Percentiles rank a stretch among this genome's conserved stretches.
Evolutionary conservation across 2,329 filamentous ascomycete species (phyloP).

Genomic region (Biscogniauxia sp.): DNA sequence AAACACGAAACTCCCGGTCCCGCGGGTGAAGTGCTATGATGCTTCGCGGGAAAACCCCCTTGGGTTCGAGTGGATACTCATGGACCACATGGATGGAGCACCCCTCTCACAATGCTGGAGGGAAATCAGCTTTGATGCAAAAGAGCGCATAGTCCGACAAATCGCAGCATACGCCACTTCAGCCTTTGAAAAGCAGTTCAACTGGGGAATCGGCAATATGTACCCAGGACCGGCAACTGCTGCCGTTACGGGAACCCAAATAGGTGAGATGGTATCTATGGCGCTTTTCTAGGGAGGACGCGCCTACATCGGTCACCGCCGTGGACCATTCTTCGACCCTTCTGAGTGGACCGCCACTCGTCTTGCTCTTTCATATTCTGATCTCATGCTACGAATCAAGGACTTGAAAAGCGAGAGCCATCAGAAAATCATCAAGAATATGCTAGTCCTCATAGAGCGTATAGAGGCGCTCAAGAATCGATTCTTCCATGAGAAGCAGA

Average conservation of each 20-base stretch:
- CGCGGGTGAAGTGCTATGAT: conserved; percentile 22
- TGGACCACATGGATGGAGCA: conserved; percentile 26
- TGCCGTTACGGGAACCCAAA: conserved; percentile 1
- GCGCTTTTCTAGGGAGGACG: conserved; percentile 31
- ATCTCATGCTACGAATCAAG: conserved; percentile 18
- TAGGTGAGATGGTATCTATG: conserved; percentile 28
- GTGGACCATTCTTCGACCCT: conserved; percentile 19
- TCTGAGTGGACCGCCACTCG: conserved; percentile 21
- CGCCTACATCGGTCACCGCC: conserved; percentile 10
- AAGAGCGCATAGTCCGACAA: conserved; percentile 30
- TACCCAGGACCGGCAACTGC: conserved; percentile 13
- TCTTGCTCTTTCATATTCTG: conserved; percentile 15
- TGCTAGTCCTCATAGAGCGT: conserved; percentile 18
- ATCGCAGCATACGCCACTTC: conserved; percentile 24
- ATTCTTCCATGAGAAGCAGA: conserved; percentile 7
- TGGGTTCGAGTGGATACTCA: conserved; percentile 34
- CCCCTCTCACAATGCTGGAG: conserved; percentile 29
- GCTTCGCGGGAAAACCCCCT: conserved; percentile 22
- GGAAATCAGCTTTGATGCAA: conserved; percentile 16
- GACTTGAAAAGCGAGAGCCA: conserved; percentile 4
- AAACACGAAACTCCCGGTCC: conserved; percentile 27
- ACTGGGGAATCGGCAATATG: conserved; percentile 29
- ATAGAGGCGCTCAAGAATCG: conserved; percentile 19
- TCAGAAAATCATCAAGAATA: conserved; percentile 8
- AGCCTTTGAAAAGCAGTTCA: conserved; percentile 19